Conservation (phyloP, 1,284 basidiomycete species). For the Omphalotus olearius region DNA sequence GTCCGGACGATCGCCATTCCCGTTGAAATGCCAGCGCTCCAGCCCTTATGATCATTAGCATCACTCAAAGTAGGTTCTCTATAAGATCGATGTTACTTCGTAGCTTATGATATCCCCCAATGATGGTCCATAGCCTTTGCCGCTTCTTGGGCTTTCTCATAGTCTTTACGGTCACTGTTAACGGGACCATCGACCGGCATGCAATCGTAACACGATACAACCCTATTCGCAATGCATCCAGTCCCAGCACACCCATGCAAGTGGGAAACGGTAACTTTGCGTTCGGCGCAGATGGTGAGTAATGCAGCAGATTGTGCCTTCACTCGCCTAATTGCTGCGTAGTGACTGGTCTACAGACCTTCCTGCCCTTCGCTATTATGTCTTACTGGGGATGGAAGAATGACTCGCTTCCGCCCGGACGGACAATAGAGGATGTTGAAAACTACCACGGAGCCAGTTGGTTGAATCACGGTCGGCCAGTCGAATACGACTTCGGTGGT, state of each 20-base stretch:
- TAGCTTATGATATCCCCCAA: too few relatives aligned
- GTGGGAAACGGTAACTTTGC: constrained; percentile 62
- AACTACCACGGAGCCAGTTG: constrained; percentile 46
- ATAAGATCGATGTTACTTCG: too few relatives aligned
- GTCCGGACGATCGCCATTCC: too few relatives aligned
- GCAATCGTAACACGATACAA: constrained; percentile 48
- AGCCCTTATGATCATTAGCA: too few relatives aligned
- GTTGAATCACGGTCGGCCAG: constrained; percentile 44
- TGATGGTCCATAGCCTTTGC: too few relatives aligned
- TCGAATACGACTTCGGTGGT: constrained; percentile 52
- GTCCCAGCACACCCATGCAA: constrained; percentile 48
- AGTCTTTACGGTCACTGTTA: too few relatives aligned
- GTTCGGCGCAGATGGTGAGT: constrained; percentile 44
- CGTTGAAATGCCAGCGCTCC: too few relatives aligned
- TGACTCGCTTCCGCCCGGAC: constrained; percentile 44
- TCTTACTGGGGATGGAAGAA: constrained; percentile 64
- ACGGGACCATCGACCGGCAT: constrained; percentile 31
- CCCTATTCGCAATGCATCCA: constrained; percentile 46
- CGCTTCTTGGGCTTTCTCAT: too few relatives aligned
- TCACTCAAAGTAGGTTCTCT: too few relatives aligned
- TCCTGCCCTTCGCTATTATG: constrained; percentile 48
- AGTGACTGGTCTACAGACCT: constrained; percentile 32
- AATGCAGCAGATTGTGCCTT: too few relatives aligned
- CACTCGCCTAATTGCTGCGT: too few relatives aligned
- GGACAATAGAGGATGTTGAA: constrained; percentile 40